Evolutionary conservation across 768 basidiomycete species (phyloP).

Genomic region (Macrolepiota fuliginosa): DNA sequence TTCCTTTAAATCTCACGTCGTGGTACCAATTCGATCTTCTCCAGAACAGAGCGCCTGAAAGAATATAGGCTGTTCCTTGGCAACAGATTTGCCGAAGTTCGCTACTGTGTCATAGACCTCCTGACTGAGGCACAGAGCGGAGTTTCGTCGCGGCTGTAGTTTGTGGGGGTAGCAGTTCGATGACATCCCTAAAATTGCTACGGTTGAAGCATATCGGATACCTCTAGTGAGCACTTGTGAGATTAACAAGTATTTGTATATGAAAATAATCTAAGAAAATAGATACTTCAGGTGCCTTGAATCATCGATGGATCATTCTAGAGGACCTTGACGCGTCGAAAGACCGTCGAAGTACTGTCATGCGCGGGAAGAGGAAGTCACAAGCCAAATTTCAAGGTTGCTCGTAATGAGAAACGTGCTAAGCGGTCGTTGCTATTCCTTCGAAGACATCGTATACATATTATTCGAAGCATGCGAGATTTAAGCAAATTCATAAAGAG

Average conservation of each 20-base stretch:
- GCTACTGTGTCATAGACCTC: not conserved
- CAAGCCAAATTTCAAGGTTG: not conserved
- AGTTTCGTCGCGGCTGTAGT: too few species aligned
- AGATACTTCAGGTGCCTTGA: not conserved
- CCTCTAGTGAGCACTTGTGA: not conserved
- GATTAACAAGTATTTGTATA: not conserved
- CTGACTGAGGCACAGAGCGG: too few species aligned
- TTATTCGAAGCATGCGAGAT: not conserved
- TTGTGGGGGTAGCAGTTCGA: too few species aligned
- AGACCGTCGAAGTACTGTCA: not conserved
- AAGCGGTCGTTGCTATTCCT: not conserved
- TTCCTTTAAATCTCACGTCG: too few species aligned
- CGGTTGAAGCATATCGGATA: too few species aligned
- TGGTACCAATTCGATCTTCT: too few species aligned
- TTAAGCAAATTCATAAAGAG: not conserved
- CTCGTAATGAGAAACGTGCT: not conserved
- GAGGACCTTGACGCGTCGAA: not conserved
- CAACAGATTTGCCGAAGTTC: not conserved
- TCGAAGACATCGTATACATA: not conserved
- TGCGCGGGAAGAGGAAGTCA: not conserved
- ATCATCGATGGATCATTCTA: not conserved
- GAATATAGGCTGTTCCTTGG: not conserved
- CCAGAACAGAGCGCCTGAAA: not conserved
- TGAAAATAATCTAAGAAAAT: too few species aligned
- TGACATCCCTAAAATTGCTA: too few species aligned